A percentile compares a stretch with the other conserved stretches of the same genome.
These are phyloP conservation scores for Yarrowia deformans DNA, from an alignment of 805 yeast genomes.

Conservation along the genomic window DNA sequence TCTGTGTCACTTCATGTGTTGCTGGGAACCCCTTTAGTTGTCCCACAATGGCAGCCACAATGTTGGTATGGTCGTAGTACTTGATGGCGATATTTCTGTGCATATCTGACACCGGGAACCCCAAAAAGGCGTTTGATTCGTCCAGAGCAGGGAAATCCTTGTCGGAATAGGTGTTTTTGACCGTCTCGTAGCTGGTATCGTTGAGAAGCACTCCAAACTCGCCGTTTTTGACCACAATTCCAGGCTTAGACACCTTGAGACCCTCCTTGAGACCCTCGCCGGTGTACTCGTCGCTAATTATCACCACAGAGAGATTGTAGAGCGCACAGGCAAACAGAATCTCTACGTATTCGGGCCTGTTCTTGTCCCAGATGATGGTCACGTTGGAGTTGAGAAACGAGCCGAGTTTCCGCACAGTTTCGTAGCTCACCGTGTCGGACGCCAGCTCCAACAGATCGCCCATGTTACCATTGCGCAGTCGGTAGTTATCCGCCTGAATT, in stretches of 20 bases:
- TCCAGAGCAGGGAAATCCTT: constrained; percentile 19
- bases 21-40: constrained; percentile 50
- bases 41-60: constrained; percentile 51
- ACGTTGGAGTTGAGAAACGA: constrained; percentile 25
- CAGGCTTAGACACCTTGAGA: not conserved
- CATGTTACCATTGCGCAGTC: constrained; percentile 75
- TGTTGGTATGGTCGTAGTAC: constrained; percentile 43
- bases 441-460: constrained; percentile 70
- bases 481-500: constrained; percentile 50
- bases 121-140: constrained; percentile 32
- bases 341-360: constrained; percentile 29
- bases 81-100: constrained; percentile 26
- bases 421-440: constrained; percentile 1
- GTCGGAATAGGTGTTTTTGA: constrained; percentile 27
- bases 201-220: not conserved
- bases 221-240: not conserved
- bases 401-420: constrained; percentile 11
- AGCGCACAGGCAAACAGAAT: constrained; percentile 40
- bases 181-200: constrained; percentile 1
- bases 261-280: constrained; percentile 3
- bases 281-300: constrained; percentile 35
- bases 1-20: constrained; percentile 46
- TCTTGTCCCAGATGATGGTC: constrained; percentile 49
- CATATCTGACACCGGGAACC: constrained; percentile 35
- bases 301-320: constrained; percentile 17